Evolutionary conservation across 371 early-diverging fungal genomes (phyloP), one percentile per base, ranked within the genome.

Genomic region (Mucor velutinosus): DNA sequence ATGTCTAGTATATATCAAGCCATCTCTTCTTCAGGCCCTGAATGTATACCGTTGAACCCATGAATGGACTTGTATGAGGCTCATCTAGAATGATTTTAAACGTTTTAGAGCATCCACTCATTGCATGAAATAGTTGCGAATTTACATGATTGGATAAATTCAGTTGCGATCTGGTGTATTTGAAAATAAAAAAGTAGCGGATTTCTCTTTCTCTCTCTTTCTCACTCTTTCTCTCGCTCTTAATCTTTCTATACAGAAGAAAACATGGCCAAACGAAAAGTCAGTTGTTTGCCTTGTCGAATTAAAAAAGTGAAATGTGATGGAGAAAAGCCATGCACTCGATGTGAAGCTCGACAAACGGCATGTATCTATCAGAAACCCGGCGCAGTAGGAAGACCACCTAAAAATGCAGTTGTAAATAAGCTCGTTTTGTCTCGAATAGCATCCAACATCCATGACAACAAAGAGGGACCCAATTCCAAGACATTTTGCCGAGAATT

Each of bases 371-470:
- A 74, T 58, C 63, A 66, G 7, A 64, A 62, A 32, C 72, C 74
- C 15, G 69, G 67, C 7, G 56, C 69, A 21, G 72, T 72, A 21
- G 77, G 77, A 29, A 66, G 77, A 29, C 77, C 77, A 15, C 75
- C 77, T 1, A 77, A 77, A 43, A 77, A 77, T 30, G 77, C 75
- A 23, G 72, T 77, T 17, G 65, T 77, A 0, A 77, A 77, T 61
- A 74, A 77, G 41, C 62, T 77, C 15, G 72, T 74, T 1, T 35
- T 66, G 11, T 55, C 60, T 30, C 43, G 43, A 23, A 43, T 47
- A 17, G 12, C 41, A 30, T 43, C 45, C 32, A 56, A 23, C 4
- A 53, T 53, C 10, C 27, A 23, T 15, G 53, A 53, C 23, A 15
- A 25, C 27, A 53, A 53, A 23, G 53, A 53, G 25, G 23, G 25